Percentiles rank a stretch among this genome's conserved stretches.
Conservation (phyloP, 2,329 filamentous ascomycete genomes). For the Penicillium occitanis region DNA sequence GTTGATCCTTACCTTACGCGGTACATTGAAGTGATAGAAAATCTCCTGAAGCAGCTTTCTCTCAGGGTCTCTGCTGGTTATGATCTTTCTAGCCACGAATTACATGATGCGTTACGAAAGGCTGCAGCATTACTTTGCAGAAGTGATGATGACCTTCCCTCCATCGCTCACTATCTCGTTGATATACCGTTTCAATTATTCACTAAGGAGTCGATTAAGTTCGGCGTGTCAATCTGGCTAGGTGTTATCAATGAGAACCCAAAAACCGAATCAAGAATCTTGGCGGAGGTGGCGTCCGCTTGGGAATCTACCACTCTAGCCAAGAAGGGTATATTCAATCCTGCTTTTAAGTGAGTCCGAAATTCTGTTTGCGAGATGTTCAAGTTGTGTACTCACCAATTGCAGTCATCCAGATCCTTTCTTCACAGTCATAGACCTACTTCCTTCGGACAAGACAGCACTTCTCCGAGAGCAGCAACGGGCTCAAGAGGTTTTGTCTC, state of each 20-base stretch:
- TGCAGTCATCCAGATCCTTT: constrained; percentile 77
- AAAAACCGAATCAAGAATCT: constrained; percentile 76
- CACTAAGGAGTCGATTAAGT: constrained; percentile 90
- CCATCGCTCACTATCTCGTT: constrained; percentile 83
- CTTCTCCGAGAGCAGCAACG: constrained; percentile 73
- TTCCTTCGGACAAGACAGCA: constrained; percentile 77
- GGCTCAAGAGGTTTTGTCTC: constrained; percentile 79
- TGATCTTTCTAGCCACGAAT: constrained; percentile 68
- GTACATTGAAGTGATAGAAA: constrained; percentile 49
- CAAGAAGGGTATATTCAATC: constrained; percentile 77
- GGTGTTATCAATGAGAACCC: constrained; percentile 97
- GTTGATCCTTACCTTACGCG: constrained; percentile 21
- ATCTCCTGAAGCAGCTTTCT: constrained; percentile 70
- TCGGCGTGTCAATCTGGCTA: constrained; percentile 93
- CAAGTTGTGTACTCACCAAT: not conserved
- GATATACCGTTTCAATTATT: constrained; percentile 91
- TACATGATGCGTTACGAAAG: constrained; percentile 77
- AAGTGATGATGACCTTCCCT: constrained; percentile 69
- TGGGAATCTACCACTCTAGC: constrained; percentile 84
- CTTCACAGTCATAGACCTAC: constrained; percentile 86
- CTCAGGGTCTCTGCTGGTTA: constrained; percentile 67
- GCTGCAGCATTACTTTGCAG: constrained; percentile 85
- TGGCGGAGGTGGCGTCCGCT: constrained; percentile 82
- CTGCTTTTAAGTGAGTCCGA: constrained; percentile 59
- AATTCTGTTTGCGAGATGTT: not conserved